Conservation (phyloP, 148 eudicot genomes). For the Simmondsia chinensis region DNA sequence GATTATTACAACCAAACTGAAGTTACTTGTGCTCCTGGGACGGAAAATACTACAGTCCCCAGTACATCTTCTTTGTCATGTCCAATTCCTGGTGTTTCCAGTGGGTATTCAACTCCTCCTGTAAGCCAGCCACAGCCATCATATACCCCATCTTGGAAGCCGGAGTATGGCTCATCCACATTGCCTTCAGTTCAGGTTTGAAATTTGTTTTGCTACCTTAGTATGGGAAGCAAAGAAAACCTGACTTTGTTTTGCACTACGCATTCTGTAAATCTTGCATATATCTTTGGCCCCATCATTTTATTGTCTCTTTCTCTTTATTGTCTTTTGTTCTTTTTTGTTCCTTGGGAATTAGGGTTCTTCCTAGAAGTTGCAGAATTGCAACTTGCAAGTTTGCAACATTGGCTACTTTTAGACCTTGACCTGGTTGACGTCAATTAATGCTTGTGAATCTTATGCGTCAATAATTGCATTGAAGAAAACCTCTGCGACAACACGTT, state of each 20-base stretch:
- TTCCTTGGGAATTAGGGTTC: too few species aligned
- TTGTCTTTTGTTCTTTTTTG: too few species aligned
- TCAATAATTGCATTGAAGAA: too few species aligned
- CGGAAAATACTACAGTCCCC: constrained; percentile 60
- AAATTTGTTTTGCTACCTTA: constrained; percentile 4
- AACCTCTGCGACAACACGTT: too few species aligned
- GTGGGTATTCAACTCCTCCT: constrained; percentile 56
- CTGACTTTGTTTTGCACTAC: not conserved
- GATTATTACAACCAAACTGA: constrained; percentile 91
- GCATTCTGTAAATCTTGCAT: too few species aligned
- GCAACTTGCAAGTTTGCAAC: too few species aligned
- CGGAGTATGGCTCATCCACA: constrained; percentile 50
- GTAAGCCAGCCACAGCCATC: constrained; percentile 47
- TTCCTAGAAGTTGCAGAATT: too few species aligned
- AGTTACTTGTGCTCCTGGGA: constrained; percentile 97
- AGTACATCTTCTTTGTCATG: constrained; percentile 37
- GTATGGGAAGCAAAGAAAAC: not conserved
- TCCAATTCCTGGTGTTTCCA: constrained; percentile 45
- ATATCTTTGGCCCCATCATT: too few species aligned
- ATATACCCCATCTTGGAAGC: constrained; percentile 53
- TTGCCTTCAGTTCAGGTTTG: constrained; percentile 67
- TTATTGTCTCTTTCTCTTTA: too few species aligned
- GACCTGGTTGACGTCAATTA: too few species aligned
- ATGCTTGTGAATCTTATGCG: too few species aligned
- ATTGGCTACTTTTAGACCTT: too few species aligned